phyloP scores from a whole-genome alignment of 805 yeast genomes.

The Metschnikowia lachancei region DNA sequence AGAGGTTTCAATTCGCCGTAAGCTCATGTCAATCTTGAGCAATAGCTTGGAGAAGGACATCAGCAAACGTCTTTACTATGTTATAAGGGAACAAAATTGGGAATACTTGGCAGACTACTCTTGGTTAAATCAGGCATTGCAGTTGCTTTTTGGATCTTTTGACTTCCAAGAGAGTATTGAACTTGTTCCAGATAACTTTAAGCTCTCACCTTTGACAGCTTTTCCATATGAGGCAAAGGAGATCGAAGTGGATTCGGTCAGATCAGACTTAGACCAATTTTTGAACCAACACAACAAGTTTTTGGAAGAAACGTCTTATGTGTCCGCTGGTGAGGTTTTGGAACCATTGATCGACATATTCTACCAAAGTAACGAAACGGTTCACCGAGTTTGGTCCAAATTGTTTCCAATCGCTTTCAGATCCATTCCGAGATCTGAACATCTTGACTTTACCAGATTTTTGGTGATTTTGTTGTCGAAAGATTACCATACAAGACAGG shows the following conservation, averaged over 20 bases:
- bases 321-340: constrained; percentile 59
- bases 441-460: constrained; percentile 78
- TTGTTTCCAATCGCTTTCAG: constrained; percentile 79
- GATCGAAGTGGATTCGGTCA: constrained; percentile 25
- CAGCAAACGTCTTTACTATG: constrained; percentile 75
- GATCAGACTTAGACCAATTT: constrained; percentile 22
- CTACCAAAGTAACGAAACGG: constrained; percentile 75
- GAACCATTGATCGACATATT: constrained; percentile 76
- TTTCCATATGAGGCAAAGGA: constrained; percentile 28
- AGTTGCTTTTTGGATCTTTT: constrained; percentile 76
- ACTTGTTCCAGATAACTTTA: constrained; percentile 48
- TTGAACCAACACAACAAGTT: constrained; percentile 31
- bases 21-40: constrained; percentile 75
- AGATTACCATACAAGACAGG: constrained; percentile 91
- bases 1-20: constrained; percentile 69
- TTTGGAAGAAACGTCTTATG: constrained; percentile 28
- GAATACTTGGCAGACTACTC: constrained; percentile 88
- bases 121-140: constrained; percentile 93
- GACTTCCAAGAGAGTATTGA: constrained; percentile 48
- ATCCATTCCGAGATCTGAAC: constrained; percentile 74
- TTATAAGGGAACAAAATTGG: constrained; percentile 96
- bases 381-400: constrained; percentile 78
- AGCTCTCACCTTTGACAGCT: constrained; percentile 51
- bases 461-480: constrained; percentile 77
- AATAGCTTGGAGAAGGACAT: constrained; percentile 75